Evolutionary conservation across 225 moss, liverwort and hornwort genomes (phyloP).

Genomic region (Antitrichia curtipendula): DNA sequence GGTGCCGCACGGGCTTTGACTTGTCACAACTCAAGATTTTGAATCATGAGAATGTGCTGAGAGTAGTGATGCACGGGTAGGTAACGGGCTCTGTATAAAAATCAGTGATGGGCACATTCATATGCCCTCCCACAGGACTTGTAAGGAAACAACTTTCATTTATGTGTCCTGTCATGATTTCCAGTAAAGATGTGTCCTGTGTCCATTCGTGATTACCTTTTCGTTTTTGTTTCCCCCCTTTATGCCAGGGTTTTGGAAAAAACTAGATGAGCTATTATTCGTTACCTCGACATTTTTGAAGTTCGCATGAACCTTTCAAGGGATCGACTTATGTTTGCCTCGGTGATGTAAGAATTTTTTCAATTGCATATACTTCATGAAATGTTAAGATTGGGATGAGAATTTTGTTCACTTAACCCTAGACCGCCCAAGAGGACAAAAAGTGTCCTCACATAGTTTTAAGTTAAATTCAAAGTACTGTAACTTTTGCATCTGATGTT

Average conservation of each 20-base stretch:
- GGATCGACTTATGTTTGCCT: no score
- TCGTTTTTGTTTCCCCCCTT: neutral
- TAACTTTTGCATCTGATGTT: no score
- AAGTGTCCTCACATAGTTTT: no score
- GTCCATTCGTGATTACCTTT: neutral
- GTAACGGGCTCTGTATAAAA: neutral
- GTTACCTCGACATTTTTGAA: neutral
- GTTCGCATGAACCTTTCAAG: neutral
- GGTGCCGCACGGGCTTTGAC: neutral
- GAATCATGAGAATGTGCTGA: neutral
- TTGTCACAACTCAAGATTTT: neutral
- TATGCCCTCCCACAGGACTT: neutral
- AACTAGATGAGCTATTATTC: neutral
- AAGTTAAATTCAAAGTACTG: no score
- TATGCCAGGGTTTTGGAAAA: neutral
- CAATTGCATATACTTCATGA: neutral
- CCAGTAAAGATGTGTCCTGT: neutral
- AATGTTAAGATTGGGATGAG: neutral
- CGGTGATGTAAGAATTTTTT: neutral
- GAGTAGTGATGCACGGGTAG: neutral
- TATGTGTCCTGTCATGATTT: constrained; percentile 1
- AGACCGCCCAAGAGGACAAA: no score
- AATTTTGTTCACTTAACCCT: neutral
- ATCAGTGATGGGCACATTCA: neutral
- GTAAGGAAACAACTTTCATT: constrained; percentile 2